Evolutionary conservation across 2,329 filamentous ascomycete species (phyloP).

Genomic region (Chaetomium sp.): DNA sequence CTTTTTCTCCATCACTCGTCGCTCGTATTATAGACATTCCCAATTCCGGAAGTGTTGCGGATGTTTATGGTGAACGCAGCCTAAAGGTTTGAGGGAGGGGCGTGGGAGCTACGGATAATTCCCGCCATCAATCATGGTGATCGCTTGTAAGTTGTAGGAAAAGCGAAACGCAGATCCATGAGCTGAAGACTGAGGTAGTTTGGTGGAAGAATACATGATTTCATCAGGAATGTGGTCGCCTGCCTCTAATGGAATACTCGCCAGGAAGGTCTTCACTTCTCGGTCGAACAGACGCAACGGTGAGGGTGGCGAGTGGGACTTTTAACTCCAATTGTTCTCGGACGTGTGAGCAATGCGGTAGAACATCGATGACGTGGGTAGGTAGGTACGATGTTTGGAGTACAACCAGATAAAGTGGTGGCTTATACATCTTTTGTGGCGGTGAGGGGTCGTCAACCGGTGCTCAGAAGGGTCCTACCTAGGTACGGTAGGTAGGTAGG

Average conservation of each 20-base stretch:
- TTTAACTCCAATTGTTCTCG: too few relatives aligned
- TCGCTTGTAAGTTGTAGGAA: neutral
- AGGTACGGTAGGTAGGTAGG: too few relatives aligned
- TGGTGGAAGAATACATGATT: neutral
- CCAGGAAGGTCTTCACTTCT: neutral
- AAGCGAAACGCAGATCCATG: neutral
- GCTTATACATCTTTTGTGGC: too few relatives aligned
- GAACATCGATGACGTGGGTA: too few relatives aligned
- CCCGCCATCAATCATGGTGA: neutral
- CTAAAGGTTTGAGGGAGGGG: neutral
- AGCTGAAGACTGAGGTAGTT: neutral
- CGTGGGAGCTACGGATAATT: neutral
- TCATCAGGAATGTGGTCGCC: neutral
- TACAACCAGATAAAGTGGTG: too few relatives aligned
- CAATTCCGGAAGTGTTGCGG: neutral
- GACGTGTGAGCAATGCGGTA: too few relatives aligned
- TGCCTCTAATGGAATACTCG: neutral
- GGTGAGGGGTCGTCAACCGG: too few relatives aligned
- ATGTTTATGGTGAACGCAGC: neutral
- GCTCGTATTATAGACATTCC: neutral
- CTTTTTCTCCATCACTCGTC: slow-evolving; percentile 1
- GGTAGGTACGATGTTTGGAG: too few relatives aligned
- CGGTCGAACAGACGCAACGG: too few relatives aligned
- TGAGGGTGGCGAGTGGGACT: too few relatives aligned
- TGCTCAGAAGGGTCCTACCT: too few relatives aligned